Conservation (phyloP, 805 yeast genomes). For the Brettanomyces bruxellensis region DNA sequence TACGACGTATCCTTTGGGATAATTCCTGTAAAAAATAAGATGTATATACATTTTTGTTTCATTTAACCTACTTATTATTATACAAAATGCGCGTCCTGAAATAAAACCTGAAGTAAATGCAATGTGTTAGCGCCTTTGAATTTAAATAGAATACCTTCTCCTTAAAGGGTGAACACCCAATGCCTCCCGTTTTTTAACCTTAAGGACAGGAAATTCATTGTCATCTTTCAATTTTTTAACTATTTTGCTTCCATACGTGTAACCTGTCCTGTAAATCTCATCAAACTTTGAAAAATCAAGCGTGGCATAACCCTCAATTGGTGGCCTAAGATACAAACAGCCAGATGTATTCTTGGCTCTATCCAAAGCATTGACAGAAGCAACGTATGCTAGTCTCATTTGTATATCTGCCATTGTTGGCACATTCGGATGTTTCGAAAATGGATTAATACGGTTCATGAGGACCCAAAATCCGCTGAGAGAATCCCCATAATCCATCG, state of each 20-base stretch:
- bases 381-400: slow-evolving; percentile 85
- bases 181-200: slow-evolving; percentile 35
- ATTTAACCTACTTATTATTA: no score
- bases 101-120: no score
- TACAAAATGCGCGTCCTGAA: no score
- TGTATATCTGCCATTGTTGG: slow-evolving; percentile 96
- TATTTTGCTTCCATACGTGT: slow-evolving; percentile 55
- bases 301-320: slow-evolving; percentile 86
- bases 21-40: no score
- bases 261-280: slow-evolving; percentile 78
- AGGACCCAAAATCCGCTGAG: slow-evolving; percentile 89
- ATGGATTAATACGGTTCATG: slow-evolving; percentile 84
- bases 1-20: no score
- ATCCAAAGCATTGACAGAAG: slow-evolving; percentile 89
- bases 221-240: slow-evolving; percentile 43
- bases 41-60: no score
- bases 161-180: slow-evolving; percentile 22
- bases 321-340: slow-evolving; percentile 84
- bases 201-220: slow-evolving; percentile 52
- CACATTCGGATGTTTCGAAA: slow-evolving; percentile 75
- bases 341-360: slow-evolving; percentile 79
- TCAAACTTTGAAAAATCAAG: slow-evolving; percentile 88
- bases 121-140: neutral
- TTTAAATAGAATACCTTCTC: slow-evolving; percentile 59
- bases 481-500: slow-evolving; percentile 87